Conservation (phyloP, 352 stramenopile genomes). For the Plasmopara muralis region DNA sequence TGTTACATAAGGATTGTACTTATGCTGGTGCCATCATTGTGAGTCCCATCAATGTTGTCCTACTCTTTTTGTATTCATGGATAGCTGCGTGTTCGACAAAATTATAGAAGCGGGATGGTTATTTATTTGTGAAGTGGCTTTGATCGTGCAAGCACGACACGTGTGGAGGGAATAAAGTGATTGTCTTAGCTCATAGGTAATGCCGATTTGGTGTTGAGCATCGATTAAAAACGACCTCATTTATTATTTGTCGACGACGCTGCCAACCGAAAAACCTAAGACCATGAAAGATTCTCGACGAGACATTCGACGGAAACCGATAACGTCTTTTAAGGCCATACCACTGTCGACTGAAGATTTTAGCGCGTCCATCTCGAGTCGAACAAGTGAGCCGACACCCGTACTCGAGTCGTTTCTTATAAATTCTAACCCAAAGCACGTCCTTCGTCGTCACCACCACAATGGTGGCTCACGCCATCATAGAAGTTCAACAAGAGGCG, state of each 20-base stretch:
- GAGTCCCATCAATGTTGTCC: conserved; percentile 8
- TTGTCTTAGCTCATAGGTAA: no score
- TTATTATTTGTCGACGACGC: no score
- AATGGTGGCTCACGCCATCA: conserved; percentile 12
- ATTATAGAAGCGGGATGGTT: no score
- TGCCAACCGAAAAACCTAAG: no score
- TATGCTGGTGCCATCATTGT: conserved; percentile 20
- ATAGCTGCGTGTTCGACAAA: conserved; percentile 3
- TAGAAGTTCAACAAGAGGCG: conserved; percentile 5
- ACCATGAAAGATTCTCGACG: conserved; percentile 17
- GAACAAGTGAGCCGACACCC: conserved; percentile 24
- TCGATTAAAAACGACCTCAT: no score
- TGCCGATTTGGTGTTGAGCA: no score
- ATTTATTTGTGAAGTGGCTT: no score
- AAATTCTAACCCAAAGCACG: conserved; percentile 25
- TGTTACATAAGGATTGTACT: background rate
- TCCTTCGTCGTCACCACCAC: conserved; percentile 22
- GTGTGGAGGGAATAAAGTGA: no score
- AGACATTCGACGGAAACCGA: conserved; percentile 8
- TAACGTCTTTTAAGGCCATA: conserved; percentile 10
- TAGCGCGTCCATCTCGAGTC: conserved; percentile 25
- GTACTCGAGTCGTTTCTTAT: conserved; percentile 20
- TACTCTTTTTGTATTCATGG: conserved; percentile 13
- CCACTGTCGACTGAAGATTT: conserved; percentile 8
- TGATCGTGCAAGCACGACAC: no score